phyloP scores from a whole-genome alignment of 352 stramenopile genomes.

The Albugo laibachii region DNA sequence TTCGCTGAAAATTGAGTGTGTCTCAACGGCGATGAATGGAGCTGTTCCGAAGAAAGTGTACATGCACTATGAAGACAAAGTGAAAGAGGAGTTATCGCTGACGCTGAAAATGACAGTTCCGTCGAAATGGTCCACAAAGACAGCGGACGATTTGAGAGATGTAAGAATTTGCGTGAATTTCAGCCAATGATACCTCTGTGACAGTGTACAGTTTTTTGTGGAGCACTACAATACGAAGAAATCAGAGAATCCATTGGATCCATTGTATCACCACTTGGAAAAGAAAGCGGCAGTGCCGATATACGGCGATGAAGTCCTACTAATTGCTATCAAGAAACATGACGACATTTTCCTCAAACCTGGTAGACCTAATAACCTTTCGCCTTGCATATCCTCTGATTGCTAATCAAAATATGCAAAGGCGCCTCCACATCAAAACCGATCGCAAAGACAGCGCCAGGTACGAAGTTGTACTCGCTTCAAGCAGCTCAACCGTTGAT shows the following conservation, averaged over 20 bases:
- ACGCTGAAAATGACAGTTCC: slow-evolving; percentile 79
- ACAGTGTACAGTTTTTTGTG: slow-evolving; percentile 52
- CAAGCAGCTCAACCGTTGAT: neutral
- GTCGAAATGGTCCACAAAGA: slow-evolving; percentile 68
- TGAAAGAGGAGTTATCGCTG: slow-evolving; percentile 29
- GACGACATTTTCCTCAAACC: slow-evolving; percentile 70
- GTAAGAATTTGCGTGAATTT: slow-evolving; percentile 9
- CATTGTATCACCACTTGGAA: slow-evolving; percentile 37
- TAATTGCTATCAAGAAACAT: slow-evolving; percentile 66
- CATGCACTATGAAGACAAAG: slow-evolving; percentile 68
- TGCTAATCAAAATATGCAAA: neutral
- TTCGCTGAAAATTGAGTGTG: slow-evolving; percentile 1
- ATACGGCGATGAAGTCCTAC: slow-evolving; percentile 54
- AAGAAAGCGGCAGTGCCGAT: slow-evolving; percentile 29
- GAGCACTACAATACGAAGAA: slow-evolving; percentile 84
- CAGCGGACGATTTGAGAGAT: slow-evolving; percentile 65
- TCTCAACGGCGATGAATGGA: slow-evolving; percentile 24
- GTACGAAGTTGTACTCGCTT: neutral
- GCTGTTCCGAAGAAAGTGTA: slow-evolving; percentile 76
- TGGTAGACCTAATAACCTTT: slow-evolving; percentile 5
- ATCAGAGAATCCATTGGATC: slow-evolving; percentile 36
- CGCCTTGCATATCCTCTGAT: neutral
- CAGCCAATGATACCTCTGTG: neutral
- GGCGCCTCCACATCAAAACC: neutral
- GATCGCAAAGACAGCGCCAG: neutral